Base-by-base conservation (phyloP, 2,329 filamentous ascomycete species). In the Trichoderma brevicompactum region DNA sequence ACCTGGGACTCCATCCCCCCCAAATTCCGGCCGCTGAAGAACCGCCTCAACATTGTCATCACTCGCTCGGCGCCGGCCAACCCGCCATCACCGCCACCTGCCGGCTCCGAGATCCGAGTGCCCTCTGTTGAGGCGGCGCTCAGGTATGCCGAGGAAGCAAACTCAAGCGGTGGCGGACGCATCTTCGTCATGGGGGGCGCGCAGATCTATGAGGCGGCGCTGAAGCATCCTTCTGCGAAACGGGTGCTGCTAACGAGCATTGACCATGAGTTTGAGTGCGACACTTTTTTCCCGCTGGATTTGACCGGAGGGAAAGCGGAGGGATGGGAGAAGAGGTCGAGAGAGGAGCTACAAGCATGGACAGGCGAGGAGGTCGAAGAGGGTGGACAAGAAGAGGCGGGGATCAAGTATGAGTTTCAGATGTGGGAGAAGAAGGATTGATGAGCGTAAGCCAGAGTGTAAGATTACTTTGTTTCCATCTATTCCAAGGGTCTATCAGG, bases 1-100 rank as follows among this genome's bases (percentile, higher is more conserved):
- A 99, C 95, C 0, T 99, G 94, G 89, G 92, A 96, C 60, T 92
- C 89, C 69, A 94, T 99, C 67, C 94, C 95, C 2, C 74, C 82
- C 7, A 85, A 83, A 59, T 93, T 95, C 75, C 85, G 93, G 2
- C 95, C 95, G 17, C 83, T 99, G 40, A 89, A 87, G 67, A 90
- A 88, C 68, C 83, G 95, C 9, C 81, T 93, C 58, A 98, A 97
- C 77, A 86, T 97, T 46, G 86, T 98, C 69, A 82, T 99, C 70
- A 91, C 88, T 67, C 82, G 89, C 53, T 81, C 81, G 13, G 76
- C 80, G 36, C 44, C 70, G 41, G 32, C 69, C 49, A 46, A 70
- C 64, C 44, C 68, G 28, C 12, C 59, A 5, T 23, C 38, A 6
- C 38, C 58, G 5, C 36, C 46, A n/a, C 23, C 66, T 5, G 38